These are phyloP conservation scores for Paecilomyces fulvus DNA, from an alignment of 2,329 filamentous ascomycete genomes.

Conservation along the genomic window DNA sequence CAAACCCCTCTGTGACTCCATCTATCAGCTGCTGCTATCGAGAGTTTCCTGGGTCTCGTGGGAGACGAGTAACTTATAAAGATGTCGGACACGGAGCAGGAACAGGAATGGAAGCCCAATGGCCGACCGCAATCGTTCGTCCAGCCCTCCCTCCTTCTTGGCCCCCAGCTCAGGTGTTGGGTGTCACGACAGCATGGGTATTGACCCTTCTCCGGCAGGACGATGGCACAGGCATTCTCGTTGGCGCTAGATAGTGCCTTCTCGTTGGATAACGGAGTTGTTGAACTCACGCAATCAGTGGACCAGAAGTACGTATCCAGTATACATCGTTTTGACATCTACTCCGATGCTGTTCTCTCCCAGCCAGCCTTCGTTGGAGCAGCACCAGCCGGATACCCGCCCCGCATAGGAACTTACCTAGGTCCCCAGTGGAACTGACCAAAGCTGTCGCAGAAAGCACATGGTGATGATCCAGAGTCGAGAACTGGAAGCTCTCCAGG, in stretches of 20 bases:
- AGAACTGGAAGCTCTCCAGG: conserved; percentile 80
- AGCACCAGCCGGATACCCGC: conserved; percentile 2
- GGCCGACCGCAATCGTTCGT: conserved; percentile 78
- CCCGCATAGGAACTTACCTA: background rate
- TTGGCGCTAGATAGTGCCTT: conserved; percentile 81
- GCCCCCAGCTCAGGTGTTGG: background rate
- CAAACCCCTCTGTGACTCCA: background rate
- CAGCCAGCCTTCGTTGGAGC: background rate
- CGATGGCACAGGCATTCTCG: conserved; percentile 80
- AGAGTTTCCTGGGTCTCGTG: background rate
- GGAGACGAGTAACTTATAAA: conserved; percentile 6
- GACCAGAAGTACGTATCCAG: conserved; percentile 62
- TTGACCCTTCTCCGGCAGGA: conserved; percentile 46
- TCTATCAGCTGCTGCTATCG: background rate
- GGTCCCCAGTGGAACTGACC: conserved; percentile 1
- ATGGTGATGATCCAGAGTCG: conserved; percentile 63
- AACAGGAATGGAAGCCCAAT: conserved; percentile 73
- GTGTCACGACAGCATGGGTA: conserved; percentile 5
- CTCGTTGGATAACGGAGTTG: conserved; percentile 70
- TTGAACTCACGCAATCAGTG: conserved; percentile 65
- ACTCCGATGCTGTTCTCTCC: conserved; percentile 8
- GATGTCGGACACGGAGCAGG: conserved; percentile 58
- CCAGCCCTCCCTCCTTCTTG: conserved; percentile 7
- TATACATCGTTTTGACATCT: background rate
- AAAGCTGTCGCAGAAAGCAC: conserved; percentile 56